Conservation (phyloP, 352 stramenopile species). For the Blastocystis sp. region DNA sequence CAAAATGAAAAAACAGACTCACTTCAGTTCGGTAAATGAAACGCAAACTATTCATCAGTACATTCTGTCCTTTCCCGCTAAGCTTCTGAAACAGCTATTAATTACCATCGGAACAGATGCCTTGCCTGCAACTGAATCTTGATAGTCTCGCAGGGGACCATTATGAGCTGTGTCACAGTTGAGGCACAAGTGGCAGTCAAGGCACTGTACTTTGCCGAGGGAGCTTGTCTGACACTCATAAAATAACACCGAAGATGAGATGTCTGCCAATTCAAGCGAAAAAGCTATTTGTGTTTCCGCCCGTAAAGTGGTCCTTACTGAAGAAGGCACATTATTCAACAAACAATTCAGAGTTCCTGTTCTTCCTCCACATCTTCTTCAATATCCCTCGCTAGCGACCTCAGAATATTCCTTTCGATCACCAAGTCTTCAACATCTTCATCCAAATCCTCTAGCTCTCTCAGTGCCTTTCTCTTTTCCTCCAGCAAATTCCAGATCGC, state of each 20-base stretch:
- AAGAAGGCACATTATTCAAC: neutral
- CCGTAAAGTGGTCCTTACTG: neutral
- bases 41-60: neutral
- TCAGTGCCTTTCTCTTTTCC: neutral
- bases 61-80: conserved; percentile 6
- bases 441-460: neutral
- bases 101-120: neutral
- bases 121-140: conserved; percentile 34
- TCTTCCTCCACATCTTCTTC: neutral
- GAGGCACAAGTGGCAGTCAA: conserved; percentile 19
- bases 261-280: neutral
- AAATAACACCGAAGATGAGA: neutral
- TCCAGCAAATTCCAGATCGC: neutral
- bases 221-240: conserved; percentile 54
- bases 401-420: neutral
- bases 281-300: neutral
- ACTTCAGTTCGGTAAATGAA: conserved; percentile 34
- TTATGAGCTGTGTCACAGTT: conserved; percentile 12
- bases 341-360: neutral
- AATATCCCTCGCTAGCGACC: neutral
- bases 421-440: neutral
- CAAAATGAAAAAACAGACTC: neutral
- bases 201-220: conserved; percentile 49
- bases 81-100: conserved; percentile 53
- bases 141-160: conserved; percentile 53